These are phyloP conservation scores for Lentinula raphanica DNA, from an alignment of 768 basidiomycete species.

Conservation along the genomic window DNA sequence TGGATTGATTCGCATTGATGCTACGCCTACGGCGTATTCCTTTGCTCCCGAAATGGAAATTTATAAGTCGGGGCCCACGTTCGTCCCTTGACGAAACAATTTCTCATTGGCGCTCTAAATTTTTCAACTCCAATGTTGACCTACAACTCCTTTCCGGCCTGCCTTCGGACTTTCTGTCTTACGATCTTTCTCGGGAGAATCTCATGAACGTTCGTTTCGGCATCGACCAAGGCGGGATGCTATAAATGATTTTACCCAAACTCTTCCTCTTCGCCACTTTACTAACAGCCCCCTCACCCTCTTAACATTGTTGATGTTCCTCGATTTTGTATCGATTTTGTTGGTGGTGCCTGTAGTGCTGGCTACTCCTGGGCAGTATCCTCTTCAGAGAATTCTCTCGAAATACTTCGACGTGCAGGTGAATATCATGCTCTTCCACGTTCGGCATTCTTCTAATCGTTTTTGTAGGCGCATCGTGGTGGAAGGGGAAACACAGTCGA, in stretches of 20 bases:
- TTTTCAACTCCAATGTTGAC: not conserved
- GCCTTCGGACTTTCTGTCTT: not conserved
- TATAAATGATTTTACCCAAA: not conserved
- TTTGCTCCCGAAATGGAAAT: not conserved
- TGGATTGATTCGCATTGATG: not conserved
- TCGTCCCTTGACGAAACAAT: conserved; percentile 1
- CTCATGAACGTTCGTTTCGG: conserved; percentile 5
- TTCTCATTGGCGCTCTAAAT: not conserved
- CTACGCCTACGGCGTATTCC: not conserved
- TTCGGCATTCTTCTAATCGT: not conserved
- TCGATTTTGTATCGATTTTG: not conserved
- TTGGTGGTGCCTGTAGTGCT: not conserved
- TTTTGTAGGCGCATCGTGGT: conserved; percentile 67
- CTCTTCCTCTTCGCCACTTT: not conserved
- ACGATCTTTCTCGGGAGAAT: not conserved
- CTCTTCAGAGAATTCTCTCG: conserved; percentile 8
- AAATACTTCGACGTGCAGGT: conserved; percentile 51
- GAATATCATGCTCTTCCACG: not conserved
- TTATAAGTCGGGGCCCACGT: not conserved
- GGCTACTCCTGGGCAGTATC: conserved; percentile 4
- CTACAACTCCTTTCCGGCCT: not conserved
- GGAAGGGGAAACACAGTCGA: conserved; percentile 72
- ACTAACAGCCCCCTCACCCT: not conserved
- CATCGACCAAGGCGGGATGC: not conserved
- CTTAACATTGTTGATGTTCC: not conserved